These are phyloP conservation scores for Mycena sp. DNA, from an alignment of 1,284 basidiomycete species.

Conservation along the genomic window DNA sequence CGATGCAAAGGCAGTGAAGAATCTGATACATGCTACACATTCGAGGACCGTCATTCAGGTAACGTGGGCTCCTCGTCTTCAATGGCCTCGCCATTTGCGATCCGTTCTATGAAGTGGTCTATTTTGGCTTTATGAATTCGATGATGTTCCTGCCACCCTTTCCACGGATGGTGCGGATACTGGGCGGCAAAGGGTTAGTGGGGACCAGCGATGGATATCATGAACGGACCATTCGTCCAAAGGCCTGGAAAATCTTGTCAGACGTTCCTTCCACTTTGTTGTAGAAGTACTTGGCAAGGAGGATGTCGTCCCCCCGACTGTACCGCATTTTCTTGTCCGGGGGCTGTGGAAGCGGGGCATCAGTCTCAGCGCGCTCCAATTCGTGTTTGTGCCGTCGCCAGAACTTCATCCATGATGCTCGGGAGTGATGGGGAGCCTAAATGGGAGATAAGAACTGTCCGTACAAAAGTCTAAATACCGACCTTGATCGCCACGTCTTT, in stretches of 20 bases:
- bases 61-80: constrained; percentile 35
- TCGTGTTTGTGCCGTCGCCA: constrained; percentile 87
- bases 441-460: neutral
- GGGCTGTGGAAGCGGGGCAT: constrained; percentile 74
- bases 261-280: constrained; percentile 79
- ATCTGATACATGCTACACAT: too few relatives aligned
- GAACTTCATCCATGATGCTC: constrained; percentile 91
- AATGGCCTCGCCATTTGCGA: constrained; percentile 67
- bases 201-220: constrained; percentile 6
- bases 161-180: constrained; percentile 89
- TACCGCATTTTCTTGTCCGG: constrained; percentile 89
- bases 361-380: constrained; percentile 65
- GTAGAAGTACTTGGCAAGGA: constrained; percentile 77
- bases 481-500: constrained; percentile 83
- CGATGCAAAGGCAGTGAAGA: too few relatives aligned
- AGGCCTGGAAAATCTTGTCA: constrained; percentile 81
- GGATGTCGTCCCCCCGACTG: constrained; percentile 75
- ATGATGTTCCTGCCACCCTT: constrained; percentile 89
- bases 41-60: too few relatives aligned
- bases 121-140: constrained; percentile 86
- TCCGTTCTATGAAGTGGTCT: constrained; percentile 73
- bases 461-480: constrained; percentile 27
- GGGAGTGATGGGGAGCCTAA: constrained; percentile 85
- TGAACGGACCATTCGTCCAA: constrained; percentile 64
- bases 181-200: constrained; percentile 42